Percentiles rank a stretch among this genome's conserved stretches.
phyloP scores from a whole-genome alignment of 2,329 filamentous ascomycete species.

The Aspergillus spinulosporus region DNA sequence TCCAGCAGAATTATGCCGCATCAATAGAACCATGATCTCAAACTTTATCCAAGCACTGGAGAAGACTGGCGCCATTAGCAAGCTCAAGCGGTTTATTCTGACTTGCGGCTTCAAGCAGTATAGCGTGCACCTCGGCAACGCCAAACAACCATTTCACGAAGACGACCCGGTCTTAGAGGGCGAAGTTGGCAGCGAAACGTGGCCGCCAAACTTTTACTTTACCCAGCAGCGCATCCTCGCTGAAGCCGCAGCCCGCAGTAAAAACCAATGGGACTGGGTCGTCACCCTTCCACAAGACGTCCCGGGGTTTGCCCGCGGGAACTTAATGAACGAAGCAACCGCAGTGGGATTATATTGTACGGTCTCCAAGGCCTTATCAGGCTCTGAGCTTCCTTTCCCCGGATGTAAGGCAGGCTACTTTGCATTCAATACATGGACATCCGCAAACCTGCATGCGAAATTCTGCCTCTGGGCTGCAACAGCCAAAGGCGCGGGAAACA shows the following conservation, averaged over 20 bases:
- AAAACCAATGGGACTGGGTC: conserved; percentile 42
- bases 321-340: conserved; percentile 47
- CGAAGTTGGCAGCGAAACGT: conserved; percentile 19
- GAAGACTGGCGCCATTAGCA: conserved; percentile 42
- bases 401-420: conserved; percentile 36
- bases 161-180: conserved; percentile 48
- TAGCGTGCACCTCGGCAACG: conserved; percentile 52
- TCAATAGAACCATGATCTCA: conserved; percentile 47
- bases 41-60: conserved; percentile 52
- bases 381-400: conserved; percentile 34
- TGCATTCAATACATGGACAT: conserved; percentile 37
- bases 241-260: conserved; percentile 26
- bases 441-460: conserved; percentile 35
- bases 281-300: conserved; percentile 50
- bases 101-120: conserved; percentile 56
- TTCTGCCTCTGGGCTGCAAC: conserved; percentile 41
- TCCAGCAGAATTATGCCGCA: conserved; percentile 37
- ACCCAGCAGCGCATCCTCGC: conserved; percentile 50
- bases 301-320: conserved; percentile 44
- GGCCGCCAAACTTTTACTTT: conserved; percentile 56
- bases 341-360: conserved; percentile 44
- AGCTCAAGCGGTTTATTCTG: conserved; percentile 52
- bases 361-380: conserved; percentile 32
- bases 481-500: conserved; percentile 32
- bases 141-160: conserved; percentile 52